These are phyloP conservation scores for Epichloe sibirici DNA, from an alignment of 2,329 filamentous ascomycete genomes.

Conservation along the genomic window DNA sequence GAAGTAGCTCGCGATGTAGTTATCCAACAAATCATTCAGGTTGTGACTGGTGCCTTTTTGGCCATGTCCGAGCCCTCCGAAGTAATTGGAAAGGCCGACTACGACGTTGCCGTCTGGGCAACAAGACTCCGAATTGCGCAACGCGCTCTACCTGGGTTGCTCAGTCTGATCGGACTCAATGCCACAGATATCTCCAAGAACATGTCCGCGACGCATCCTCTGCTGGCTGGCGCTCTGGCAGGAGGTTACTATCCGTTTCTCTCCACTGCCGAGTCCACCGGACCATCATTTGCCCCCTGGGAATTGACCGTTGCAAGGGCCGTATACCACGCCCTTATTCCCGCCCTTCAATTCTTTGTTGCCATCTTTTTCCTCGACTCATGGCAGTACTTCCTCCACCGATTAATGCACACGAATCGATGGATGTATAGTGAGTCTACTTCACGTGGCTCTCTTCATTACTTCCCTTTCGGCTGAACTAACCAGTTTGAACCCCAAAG, in stretches of 20 bases:
- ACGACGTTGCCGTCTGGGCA: conserved; percentile 85
- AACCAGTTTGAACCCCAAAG: conserved; percentile 27
- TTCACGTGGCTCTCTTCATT: not conserved
- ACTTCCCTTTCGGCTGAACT: conserved; percentile 7
- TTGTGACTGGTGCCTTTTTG: conserved; percentile 54
- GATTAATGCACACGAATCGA: conserved; percentile 93
- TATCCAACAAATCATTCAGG: conserved; percentile 84
- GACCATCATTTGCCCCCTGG: conserved; percentile 72
- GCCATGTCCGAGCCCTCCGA: conserved; percentile 62
- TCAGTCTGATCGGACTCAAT: conserved; percentile 66
- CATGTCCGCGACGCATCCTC: conserved; percentile 56
- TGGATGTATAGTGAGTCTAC: conserved; percentile 77
- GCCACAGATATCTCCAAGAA: conserved; percentile 63
- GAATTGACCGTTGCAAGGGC: conserved; percentile 62
- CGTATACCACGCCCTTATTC: conserved; percentile 70
- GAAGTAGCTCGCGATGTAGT: conserved; percentile 86
- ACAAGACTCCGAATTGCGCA: conserved; percentile 69
- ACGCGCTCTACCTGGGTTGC: conserved; percentile 58
- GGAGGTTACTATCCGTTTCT: conserved; percentile 73
- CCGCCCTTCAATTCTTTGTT: conserved; percentile 61
- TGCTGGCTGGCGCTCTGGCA: conserved; percentile 61
- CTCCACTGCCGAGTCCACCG: conserved; percentile 41
- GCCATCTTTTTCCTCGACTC: conserved; percentile 76
- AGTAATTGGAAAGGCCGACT: conserved; percentile 64
- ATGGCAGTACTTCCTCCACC: conserved; percentile 97